Evolutionary conservation across 2,329 filamentous ascomycete genomes (phyloP), one percentile per base, ranked within the genome.

Genomic region (Paecilomyces dactylethromorphus): DNA sequence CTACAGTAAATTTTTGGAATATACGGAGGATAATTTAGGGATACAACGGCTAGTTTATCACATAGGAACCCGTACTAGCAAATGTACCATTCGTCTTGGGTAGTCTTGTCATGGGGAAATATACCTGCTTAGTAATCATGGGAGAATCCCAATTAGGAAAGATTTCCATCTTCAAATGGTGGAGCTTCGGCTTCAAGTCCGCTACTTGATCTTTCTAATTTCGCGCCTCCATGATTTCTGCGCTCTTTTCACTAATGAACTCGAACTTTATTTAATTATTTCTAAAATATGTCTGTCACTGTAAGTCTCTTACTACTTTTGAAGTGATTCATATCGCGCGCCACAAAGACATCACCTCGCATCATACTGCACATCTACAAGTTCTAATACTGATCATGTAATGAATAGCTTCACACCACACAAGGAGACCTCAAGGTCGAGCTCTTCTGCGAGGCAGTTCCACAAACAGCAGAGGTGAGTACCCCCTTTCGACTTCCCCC

Each of bases 391-490:
- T 60, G 24, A 60, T 53, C 31, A 21, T 29, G 18, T 10, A n/a
- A 45, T 26, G 15, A 24, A 54, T 55, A 79, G 77, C 83, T 99
- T 13, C 92, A 97, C 76, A 99, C 94, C 55, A 90, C 87, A 55
- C 83, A 89, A 56, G 94, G 94, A 71, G 88, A 94, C 76, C 83
- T 99, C 72, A 99, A 97, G 79, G 85, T 97, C 68, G 94, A 97
- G 76, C 81, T 99, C 65, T 97, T 97, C 79, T 97, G 93, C 79
- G 91, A 97, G 74, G 88, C 90, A 66, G 91, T 96, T 32, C 94
- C 94, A 62, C 92, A 93, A 74, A 96, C 94, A 0, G 89, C 92
- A 63, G 90, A 96, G 78, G 88, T 88, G 78, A 58, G 78, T 66
- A 29, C 29, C 21, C 15, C 8, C 3, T n/a, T 13, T 31, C 22